Evolutionary conservation across 2,329 filamentous ascomycete genomes (phyloP), one percentile per base, ranked within the genome.

Genomic region (Aspergillus udagawae): DNA sequence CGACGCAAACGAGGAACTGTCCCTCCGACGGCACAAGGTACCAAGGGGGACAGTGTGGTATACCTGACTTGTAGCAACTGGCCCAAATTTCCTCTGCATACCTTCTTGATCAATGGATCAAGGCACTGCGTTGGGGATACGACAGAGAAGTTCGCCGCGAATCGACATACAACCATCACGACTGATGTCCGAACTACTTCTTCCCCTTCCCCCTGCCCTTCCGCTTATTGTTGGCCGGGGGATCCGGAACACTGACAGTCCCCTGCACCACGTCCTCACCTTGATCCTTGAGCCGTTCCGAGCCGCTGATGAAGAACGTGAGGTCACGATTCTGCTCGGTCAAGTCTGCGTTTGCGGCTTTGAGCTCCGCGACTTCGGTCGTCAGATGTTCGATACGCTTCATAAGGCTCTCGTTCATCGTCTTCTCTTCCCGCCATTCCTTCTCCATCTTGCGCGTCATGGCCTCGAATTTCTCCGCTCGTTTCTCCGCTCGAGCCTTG

Each of bases 261-360:
- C 89, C 90, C 52, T 88, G 88, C 63, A 87, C 85, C 41, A 94
- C 73, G 72, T 93, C 90, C n/a, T 88, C 89, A 32, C 85, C 83
- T 56, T 84, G 35, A 83, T 82, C 83, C 76, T 84, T 87, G 65
- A 97, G 75, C 74, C 91, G 93, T 74, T 94, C 86, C 73, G 89
- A 86, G 0, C 90, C 89, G 21, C 86, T 90, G 58, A 97, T 93
- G 68, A 93, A 96, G 82, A 96, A 92, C 52, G 82, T 86, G 70
- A 97, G 71, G 71, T 97, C 93, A 14, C 89, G 83, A 70, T 96
- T 96, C 81, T 92, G 89, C 72, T 96, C 92, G 63, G 86, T 85
- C 47, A 96, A 75, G 64, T 96, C 91, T 42, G 78, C 81, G 63
- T 90, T 88, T 72, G 91, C 59, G 63, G 72, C 60, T 65, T 83